Percentiles rank a stretch among this genome's conserved stretches.
Conservation (phyloP, 2,329 filamentous ascomycete species). For the Pestalotiopsis sp. region DNA sequence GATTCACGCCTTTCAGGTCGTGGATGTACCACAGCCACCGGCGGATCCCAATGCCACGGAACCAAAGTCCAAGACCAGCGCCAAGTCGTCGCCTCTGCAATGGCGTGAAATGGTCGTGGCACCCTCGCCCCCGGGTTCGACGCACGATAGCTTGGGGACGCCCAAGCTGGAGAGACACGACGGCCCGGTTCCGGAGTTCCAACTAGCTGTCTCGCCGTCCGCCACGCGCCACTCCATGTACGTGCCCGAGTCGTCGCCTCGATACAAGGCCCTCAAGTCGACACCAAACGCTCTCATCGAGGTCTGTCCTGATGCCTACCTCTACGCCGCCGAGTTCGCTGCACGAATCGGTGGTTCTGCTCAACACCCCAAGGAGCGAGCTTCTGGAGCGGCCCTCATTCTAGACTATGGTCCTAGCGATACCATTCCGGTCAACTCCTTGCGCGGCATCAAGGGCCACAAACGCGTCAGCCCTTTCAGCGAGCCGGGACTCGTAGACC, state of each 20-base stretch:
- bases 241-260: slow-evolving; percentile 78
- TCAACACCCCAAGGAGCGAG: slow-evolving; percentile 55
- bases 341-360: slow-evolving; percentile 75
- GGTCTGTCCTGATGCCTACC: slow-evolving; percentile 83
- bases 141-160: slow-evolving; percentile 56
- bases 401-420: slow-evolving; percentile 87
- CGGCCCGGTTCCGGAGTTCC: slow-evolving; percentile 75
- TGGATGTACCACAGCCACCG: slow-evolving; percentile 48
- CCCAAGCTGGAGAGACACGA: slow-evolving; percentile 53
- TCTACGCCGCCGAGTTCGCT: slow-evolving; percentile 82
- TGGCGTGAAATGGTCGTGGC: slow-evolving; percentile 86
- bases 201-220: slow-evolving; percentile 75
- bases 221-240: slow-evolving; percentile 83
- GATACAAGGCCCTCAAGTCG: slow-evolving; percentile 76
- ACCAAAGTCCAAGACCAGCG: slow-evolving; percentile 47
- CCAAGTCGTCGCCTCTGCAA: slow-evolving; percentile 48
- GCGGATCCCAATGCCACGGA: slow-evolving; percentile 43
- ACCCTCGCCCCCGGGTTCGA: slow-evolving; percentile 59
- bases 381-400: slow-evolving; percentile 88
- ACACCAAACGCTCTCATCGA: slow-evolving; percentile 76
- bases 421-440: slow-evolving; percentile 82
- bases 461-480: slow-evolving; percentile 76
- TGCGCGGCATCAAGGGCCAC: slow-evolving; percentile 86
- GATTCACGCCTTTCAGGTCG: slow-evolving; percentile 90
- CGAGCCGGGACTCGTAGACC: slow-evolving; percentile 79